A percentile compares a stretch with the other conserved stretches of the same genome.
Evolutionary conservation across 1,284 basidiomycete species (phyloP).

Genomic region (Gomphus bonarii): DNA sequence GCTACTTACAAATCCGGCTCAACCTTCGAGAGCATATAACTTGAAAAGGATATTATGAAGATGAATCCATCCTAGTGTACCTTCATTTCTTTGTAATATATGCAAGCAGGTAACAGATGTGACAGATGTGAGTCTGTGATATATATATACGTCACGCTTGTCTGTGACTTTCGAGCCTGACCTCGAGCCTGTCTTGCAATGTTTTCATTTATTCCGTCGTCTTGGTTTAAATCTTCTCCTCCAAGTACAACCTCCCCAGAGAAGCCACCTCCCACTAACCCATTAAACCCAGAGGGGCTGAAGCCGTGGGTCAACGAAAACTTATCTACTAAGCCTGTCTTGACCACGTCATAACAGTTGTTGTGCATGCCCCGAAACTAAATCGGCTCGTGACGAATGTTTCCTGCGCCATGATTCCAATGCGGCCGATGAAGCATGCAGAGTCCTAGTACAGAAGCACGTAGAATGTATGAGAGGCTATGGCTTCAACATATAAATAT

Average conservation of each 20-base stretch:
- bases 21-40: no score
- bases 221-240: slow-evolving; percentile 4
- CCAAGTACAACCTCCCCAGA: slow-evolving; percentile 21
- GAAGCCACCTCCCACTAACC: slow-evolving; percentile 64
- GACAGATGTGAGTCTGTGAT: no score
- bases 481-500: slow-evolving; percentile 68
- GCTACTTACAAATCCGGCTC: no score
- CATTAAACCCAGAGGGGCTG: slow-evolving; percentile 80
- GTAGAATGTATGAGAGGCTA: slow-evolving; percentile 83
- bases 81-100: no score
- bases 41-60: no score
- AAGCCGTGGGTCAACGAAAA: slow-evolving; percentile 63
- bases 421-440: slow-evolving; percentile 71
- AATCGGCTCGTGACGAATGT: slow-evolving; percentile 85
- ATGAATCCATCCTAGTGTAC: no score
- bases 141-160: no score
- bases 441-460: slow-evolving; percentile 70
- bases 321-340: background rate
- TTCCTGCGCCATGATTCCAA: slow-evolving; percentile 71
- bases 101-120: background rate
- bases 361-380: slow-evolving; percentile 93
- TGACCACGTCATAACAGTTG: slow-evolving; percentile 43
- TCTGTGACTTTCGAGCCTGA: no score
- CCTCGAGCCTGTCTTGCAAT: background rate
- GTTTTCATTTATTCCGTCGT: background rate